Conservation (phyloP, 148 eudicot genomes). For the Camellia granthamiana region DNA sequence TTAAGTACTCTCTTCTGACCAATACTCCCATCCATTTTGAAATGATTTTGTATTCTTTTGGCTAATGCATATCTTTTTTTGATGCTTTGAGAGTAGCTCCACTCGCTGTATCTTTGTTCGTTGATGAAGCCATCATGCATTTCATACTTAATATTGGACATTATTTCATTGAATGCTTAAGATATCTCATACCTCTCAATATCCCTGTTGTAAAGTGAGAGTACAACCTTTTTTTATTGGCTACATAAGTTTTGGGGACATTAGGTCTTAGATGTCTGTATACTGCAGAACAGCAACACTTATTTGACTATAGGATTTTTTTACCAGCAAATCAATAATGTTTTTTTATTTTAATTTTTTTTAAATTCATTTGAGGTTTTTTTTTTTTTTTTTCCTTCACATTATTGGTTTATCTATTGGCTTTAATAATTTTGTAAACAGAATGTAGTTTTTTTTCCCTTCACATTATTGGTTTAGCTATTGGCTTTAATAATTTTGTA, state of each 20-base stretch:
- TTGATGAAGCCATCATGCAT: neutral
- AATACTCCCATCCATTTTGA: neutral
- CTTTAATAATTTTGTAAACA: neutral
- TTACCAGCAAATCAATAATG: neutral
- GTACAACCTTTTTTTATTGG: too few relatives aligned
- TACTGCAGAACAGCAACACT: neutral
- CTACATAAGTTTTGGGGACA: too few relatives aligned
- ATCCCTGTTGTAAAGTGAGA: too few relatives aligned
- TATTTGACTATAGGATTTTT: neutral
- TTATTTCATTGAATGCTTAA: neutral
- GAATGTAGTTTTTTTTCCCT: neutral
- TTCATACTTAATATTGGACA: neutral
- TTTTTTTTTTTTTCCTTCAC: neutral
- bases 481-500: neutral
- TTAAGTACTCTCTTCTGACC: slow-evolving; percentile 6
- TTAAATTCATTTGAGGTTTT: neutral
- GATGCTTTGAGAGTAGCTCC: neutral
- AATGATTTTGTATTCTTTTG: neutral
- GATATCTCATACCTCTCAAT: too few relatives aligned
- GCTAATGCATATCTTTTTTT: slow-evolving; percentile 1
- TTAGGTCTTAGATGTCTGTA: neutral
- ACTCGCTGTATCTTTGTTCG: neutral
- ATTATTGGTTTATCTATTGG: neutral
- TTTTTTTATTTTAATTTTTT: neutral
- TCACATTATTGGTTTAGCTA: slow-evolving; percentile 8